Conservation (phyloP, 257 asterid genomes). For the Ligustrum vulgare region DNA sequence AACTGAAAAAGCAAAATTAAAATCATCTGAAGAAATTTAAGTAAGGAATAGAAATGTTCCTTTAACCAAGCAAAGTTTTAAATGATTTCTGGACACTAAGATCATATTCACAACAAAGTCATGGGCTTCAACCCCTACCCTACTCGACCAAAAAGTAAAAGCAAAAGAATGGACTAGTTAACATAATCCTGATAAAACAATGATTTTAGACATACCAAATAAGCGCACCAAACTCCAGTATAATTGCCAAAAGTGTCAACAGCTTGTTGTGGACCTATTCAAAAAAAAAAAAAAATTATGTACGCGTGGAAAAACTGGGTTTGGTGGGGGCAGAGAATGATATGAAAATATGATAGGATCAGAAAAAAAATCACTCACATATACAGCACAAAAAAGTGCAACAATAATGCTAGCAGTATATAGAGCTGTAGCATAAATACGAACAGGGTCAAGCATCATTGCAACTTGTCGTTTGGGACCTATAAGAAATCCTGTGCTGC, state of each 20-base stretch:
- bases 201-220: slow-evolving; percentile 56
- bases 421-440: slow-evolving; percentile 95
- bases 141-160: slow-evolving; percentile 11
- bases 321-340: not conserved
- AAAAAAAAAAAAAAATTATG: slow-evolving; percentile 11
- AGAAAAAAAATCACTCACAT: slow-evolving; percentile 59
- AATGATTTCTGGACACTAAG: not conserved
- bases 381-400: slow-evolving; percentile 88
- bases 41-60: not conserved
- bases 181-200: not conserved
- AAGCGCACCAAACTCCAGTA: slow-evolving; percentile 90
- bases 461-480: slow-evolving; percentile 96
- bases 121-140: slow-evolving; percentile 17
- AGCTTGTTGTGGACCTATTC: slow-evolving; percentile 83
- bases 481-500: slow-evolving; percentile 98
- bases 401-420: slow-evolving; percentile 88
- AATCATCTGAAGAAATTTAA: not conserved
- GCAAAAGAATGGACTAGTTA: not conserved
- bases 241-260: slow-evolving; percentile 74
- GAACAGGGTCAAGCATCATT: slow-evolving; percentile 96
- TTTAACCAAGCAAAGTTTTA: not conserved
- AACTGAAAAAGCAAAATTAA: not conserved
- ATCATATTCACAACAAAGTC: slow-evolving; percentile 9
- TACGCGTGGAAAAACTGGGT: slow-evolving; percentile 6
- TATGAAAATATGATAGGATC: slow-evolving; percentile 19